phyloP scores from a whole-genome alignment of 352 stramenopile species.

The Phytophthora lateralis region DNA sequence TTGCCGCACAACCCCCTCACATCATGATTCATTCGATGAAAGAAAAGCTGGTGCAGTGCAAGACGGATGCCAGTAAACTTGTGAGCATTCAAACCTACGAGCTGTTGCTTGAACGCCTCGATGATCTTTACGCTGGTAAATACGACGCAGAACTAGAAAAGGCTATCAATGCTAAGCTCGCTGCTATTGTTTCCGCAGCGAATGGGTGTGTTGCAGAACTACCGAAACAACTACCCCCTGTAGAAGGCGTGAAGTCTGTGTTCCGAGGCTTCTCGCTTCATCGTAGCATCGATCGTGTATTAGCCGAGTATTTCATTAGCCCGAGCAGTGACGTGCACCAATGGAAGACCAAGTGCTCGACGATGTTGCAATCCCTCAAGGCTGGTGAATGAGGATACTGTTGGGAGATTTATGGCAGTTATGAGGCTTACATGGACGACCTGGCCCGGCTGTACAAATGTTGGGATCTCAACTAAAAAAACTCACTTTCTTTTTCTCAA shows the following conservation, averaged over 20 bases:
- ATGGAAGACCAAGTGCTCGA: not conserved
- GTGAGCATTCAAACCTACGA: not conserved
- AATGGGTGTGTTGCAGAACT: not conserved
- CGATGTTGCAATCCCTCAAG: not conserved
- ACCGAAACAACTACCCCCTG: not conserved
- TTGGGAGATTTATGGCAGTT: too few relatives aligned
- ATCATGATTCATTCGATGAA: not conserved
- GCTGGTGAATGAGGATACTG: too few relatives aligned
- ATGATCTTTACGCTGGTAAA: not conserved
- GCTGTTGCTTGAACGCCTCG: slow-evolving; percentile 5
- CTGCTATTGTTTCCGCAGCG: not conserved
- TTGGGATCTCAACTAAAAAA: too few relatives aligned
- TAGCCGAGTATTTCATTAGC: slow-evolving; percentile 4
- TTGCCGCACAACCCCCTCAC: too few relatives aligned
- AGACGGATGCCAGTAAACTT: not conserved
- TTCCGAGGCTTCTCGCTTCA: slow-evolving; percentile 13
- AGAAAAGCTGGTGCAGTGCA: not conserved
- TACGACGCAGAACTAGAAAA: not conserved
- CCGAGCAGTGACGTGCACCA: not conserved
- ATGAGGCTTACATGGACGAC: too few relatives aligned
- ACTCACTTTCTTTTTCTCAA: too few relatives aligned
- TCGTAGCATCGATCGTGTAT: slow-evolving; percentile 8
- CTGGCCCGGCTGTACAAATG: too few relatives aligned
- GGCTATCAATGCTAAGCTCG: not conserved
- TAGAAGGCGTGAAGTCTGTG: slow-evolving; percentile 1